phyloP scores from a whole-genome alignment of 129 eudicot genomes.

The Gnaphalium uliginosum region DNA sequence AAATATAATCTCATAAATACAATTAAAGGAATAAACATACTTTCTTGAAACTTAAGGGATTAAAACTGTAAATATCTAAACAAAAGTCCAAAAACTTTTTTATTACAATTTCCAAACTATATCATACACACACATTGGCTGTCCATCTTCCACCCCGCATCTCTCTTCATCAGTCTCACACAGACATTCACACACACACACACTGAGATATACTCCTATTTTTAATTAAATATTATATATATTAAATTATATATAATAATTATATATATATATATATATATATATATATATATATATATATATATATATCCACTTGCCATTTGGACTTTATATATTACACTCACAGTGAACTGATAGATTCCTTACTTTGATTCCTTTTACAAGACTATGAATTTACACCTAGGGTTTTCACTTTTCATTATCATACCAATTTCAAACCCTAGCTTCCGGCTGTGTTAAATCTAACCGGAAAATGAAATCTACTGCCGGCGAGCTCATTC shows the following conservation, averaged over 20 bases:
- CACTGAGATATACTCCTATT: background rate
- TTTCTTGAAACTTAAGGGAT: background rate
- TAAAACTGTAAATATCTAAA: background rate
- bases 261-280: background rate
- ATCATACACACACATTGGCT: slow-evolving; percentile 26
- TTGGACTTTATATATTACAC: background rate
- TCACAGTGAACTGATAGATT: slow-evolving; percentile 22
- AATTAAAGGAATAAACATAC: background rate
- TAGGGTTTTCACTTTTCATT: slow-evolving; percentile 39
- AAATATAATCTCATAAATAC: too few relatives aligned
- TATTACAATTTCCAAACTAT: slow-evolving; percentile 31
- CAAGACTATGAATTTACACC: slow-evolving; percentile 32
- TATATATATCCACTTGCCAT: background rate
- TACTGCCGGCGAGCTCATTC: slow-evolving; percentile 42
- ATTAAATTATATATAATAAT: too few relatives aligned
- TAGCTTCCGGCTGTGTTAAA: background rate
- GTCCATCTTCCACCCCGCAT: slow-evolving; percentile 25
- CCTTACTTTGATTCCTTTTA: slow-evolving; percentile 30
- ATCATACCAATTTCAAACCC: slow-evolving; percentile 20
- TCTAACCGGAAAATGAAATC: slow-evolving; percentile 43
- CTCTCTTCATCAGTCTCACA: background rate
- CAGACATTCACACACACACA: slow-evolving; percentile 18
- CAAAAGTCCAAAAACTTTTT: slow-evolving; percentile 17
- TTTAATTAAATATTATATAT: slow-evolving; percentile 16
- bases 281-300: background rate